Base-by-base conservation (phyloP, 2,329 filamentous ascomycete species). In the Oidium heveae region DNA sequence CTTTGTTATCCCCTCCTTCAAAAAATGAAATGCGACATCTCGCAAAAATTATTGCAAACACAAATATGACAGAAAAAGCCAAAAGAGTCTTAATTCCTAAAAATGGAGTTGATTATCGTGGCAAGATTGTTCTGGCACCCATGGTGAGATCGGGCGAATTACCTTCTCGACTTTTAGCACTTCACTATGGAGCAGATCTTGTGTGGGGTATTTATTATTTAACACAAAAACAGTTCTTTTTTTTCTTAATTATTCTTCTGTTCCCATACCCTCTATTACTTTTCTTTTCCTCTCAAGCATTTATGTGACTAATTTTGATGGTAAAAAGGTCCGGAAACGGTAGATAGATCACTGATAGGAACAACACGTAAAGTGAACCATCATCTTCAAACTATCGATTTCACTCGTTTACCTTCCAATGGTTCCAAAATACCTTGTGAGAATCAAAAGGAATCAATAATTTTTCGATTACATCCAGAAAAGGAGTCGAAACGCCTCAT, bases 131-230 rank as follows among this genome's bases (percentile, higher is more conserved):
- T 47, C 82, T 98, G 59, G 91, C 91, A 58, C 91, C 91, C 43
- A 98, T 98, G 91, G 89, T 95, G 56, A 83, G 91, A 61, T 94
- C 86, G n/a, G 91, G 91, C 65, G 91, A 98, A 71, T 72, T 95
- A 57, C 89, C 91, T 2, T 91, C 86, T 41, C 81, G 91, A 56
- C 75, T 98, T 28, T 70, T 94, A 46, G 86, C 91, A 34, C 77
- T 98, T 58, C 84, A 93, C 64, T 96, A 98, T 67, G 91, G 91
- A 60, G 91, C 91, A 54, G 91, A 98, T 68, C 74, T 98, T 16
- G 91, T 98, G 60, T 98, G 91, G 89, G 89, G 82, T 84, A 67
- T 39, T 49, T 13, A 22, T 18, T 18, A 36, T n/a, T 36, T 36
- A 20, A 32, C n/a, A n/a, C n/a, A 13, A 13, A 39, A 13, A 13